phyloP scores from a whole-genome alignment of 345 rosid genomes.

The Rhodomyrtus tomentosa region DNA sequence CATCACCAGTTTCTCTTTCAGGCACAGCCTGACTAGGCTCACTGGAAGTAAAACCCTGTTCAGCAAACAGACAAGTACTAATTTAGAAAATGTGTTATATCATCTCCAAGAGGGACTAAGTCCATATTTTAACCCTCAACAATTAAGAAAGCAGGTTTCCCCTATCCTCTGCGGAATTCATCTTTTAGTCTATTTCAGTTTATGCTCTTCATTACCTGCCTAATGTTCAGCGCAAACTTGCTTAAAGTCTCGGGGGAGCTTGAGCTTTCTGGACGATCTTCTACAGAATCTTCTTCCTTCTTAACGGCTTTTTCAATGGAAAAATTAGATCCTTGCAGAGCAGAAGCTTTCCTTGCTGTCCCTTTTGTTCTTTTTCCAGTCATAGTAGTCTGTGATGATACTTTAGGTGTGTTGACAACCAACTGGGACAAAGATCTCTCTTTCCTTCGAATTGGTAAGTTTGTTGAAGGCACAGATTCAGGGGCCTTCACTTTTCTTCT shows the following conservation, averaged over 20 bases:
- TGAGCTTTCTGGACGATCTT: constrained; percentile 38
- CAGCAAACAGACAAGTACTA: background rate
- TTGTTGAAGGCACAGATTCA: constrained; percentile 39
- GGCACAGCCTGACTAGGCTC: constrained; percentile 27
- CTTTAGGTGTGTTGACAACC: constrained; percentile 78
- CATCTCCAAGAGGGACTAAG: background rate
- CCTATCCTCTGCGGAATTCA: too few species aligned
- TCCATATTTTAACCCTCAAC: background rate
- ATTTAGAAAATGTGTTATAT: background rate
- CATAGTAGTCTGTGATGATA: constrained; percentile 46
- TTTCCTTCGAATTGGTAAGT: constrained; percentile 74
- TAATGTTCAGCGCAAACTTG: constrained; percentile 39
- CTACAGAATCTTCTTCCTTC: constrained; percentile 46
- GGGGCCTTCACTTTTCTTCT: constrained; percentile 59
- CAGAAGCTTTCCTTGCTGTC: constrained; percentile 38
- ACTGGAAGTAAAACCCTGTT: constrained; percentile 47
- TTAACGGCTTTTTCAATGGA: constrained; percentile 31
- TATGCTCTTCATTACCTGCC: constrained; percentile 47
- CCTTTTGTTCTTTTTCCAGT: constrained; percentile 72
- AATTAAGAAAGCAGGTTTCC: background rate
- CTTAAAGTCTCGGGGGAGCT: constrained; percentile 67
- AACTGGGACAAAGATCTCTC: constrained; percentile 91
- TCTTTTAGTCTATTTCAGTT: too few species aligned
- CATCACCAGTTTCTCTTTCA: constrained; percentile 24
- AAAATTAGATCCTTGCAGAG: constrained; percentile 28